These are phyloP conservation scores for Glutinoglossum americanum DNA, from an alignment of 495 filamentous ascomycete genomes.

Conservation along the genomic window DNA sequence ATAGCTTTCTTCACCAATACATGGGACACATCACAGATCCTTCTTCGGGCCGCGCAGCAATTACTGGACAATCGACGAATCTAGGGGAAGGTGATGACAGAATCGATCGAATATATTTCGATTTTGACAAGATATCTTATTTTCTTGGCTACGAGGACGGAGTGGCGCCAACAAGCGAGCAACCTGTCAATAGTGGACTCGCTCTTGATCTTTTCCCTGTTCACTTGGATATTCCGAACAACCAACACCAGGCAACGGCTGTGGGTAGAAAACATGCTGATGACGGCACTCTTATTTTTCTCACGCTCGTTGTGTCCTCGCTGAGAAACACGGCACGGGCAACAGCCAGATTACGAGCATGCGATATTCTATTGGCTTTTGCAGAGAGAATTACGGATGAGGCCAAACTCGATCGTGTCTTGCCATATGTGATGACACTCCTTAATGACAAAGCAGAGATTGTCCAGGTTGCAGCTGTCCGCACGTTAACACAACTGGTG, in stretches of 20 bases:
- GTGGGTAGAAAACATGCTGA: conserved; percentile 29
- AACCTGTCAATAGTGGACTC: conserved; percentile 7
- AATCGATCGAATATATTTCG: conserved; percentile 76
- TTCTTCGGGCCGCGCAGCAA: conserved; percentile 46
- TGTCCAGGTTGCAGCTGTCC: conserved; percentile 66
- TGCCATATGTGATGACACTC: conserved; percentile 70
- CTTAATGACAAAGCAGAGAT: conserved; percentile 61
- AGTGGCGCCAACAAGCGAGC: conserved; percentile 9
- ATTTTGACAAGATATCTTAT: conserved; percentile 95
- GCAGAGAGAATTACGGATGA: conserved; percentile 84
- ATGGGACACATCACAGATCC: conserved; percentile 62
- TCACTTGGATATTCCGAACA: conserved; percentile 69
- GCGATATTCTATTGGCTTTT: conserved; percentile 83
- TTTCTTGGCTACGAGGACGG: conserved; percentile 54
- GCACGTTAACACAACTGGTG: conserved; percentile 62
- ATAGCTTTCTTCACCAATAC: conserved; percentile 9
- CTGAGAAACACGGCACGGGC: conserved; percentile 74
- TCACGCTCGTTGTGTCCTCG: conserved; percentile 70
- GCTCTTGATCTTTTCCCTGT: conserved; percentile 46
- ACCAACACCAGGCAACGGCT: conserved; percentile 36
- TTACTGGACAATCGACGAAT: conserved; percentile 40
- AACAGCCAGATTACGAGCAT: conserved; percentile 70
- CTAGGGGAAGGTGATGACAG: conserved; percentile 73
- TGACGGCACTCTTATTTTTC: conserved; percentile 82
- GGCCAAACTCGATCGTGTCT: conserved; percentile 81